Percentiles rank a stretch among this genome's conserved stretches.
These are phyloP conservation scores for Pyricularia sp. DNA, from an alignment of 2,329 filamentous ascomycete species.

Conservation along the genomic window DNA sequence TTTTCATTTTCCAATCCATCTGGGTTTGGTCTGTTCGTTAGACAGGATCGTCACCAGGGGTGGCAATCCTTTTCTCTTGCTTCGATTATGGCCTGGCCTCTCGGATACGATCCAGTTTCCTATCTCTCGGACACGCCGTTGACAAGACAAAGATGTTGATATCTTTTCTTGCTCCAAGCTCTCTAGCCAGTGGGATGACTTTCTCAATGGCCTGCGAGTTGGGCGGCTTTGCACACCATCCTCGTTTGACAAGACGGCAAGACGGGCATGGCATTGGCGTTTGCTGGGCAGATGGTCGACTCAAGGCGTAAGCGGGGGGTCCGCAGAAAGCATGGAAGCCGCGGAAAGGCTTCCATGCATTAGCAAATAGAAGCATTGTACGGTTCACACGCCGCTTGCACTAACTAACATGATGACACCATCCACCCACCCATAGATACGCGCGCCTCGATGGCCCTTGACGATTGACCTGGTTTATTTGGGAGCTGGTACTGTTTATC, in stretches of 20 bases:
- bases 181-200: too few relatives aligned
- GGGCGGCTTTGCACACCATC: not conserved
- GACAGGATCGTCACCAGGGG: not conserved
- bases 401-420: not conserved
- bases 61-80: not conserved
- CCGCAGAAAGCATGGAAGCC: conserved; percentile 1
- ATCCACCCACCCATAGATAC: not conserved
- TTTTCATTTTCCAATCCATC: not conserved
- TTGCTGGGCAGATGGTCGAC: not conserved
- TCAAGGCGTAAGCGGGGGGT: not conserved
- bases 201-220: not conserved
- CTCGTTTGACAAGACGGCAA: not conserved
- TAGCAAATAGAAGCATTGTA: not conserved
- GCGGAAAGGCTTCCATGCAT: conserved; percentile 7
- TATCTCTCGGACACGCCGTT: not conserved
- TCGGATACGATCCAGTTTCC: not conserved
- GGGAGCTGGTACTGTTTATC: not conserved
- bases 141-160: not conserved
- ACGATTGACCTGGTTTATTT: not conserved
- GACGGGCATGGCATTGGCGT: not conserved
- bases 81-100: not conserved
- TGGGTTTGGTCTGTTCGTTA: not conserved
- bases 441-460: not conserved
- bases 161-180: not conserved
- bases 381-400: not conserved